Base-by-base conservation (phyloP, 495 filamentous ascomycete species). In the Penicillium roqueforti region DNA sequence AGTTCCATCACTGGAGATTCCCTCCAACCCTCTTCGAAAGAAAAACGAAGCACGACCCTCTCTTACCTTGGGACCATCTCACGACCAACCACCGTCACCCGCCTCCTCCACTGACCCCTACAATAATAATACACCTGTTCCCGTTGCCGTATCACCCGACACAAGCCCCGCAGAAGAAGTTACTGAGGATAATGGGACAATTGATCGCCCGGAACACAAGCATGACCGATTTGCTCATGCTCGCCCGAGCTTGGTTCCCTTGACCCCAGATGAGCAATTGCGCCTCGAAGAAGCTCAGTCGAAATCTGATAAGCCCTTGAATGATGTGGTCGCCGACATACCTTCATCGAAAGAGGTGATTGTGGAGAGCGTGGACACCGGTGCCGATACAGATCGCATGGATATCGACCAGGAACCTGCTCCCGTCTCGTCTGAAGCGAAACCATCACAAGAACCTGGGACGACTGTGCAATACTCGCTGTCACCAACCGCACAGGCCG, bases 251-350 rank as follows among this genome's bases (percentile, higher is more conserved):
- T 50, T 70, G 29, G 59, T 73, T 44, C 71, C 73, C 11, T 71
- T 76, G 2, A 77, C 76, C 8, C 75, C 78, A 0, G 72, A 80
- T 54, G 77, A 76, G 54, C 78, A 80, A 51, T 63, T 79, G 51
- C 70, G 71, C 6, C 29, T 80, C 41, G 78, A 80, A 58, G 78
- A 77, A 57, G 74, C 72, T 11, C 76, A 73, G 31, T 73, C 76
- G 14, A 58, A 73, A 41, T 68, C 65, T 32, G 61, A 68, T 20
- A 66, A 46, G 18, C 51, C 60, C 11, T 60, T 56, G 4, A 63
- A 68, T 44, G 47, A 41, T 4, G 52, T 39, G n/a, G 37, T n/a
- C 16, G 20, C 42, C 6, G 55, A 20, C 1, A 7, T 37, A 14
- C 47, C 63, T 43, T 48, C 57, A 13, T 52, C 61, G 10, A 66